phyloP scores from a whole-genome alignment of 1,139 yeast genomes.

The Scheffersomyces insectosa region DNA sequence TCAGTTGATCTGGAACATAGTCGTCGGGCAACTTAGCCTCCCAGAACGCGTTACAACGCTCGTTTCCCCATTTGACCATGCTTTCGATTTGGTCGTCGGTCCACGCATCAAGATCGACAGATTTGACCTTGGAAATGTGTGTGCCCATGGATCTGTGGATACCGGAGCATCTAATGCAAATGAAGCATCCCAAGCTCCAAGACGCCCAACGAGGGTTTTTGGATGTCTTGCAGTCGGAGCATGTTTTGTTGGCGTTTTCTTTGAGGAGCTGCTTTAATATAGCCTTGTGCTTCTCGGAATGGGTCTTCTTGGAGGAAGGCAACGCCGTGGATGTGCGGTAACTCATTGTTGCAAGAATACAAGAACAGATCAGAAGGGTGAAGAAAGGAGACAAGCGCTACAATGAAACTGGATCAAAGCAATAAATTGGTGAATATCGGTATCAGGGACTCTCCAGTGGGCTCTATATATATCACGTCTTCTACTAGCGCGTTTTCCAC shows the following conservation, averaged over 20 bases:
- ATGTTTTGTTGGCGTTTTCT: constrained; percentile 71
- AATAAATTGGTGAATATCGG: no score
- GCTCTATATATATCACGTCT: no score
- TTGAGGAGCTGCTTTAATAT: constrained; percentile 71
- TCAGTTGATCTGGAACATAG: constrained; percentile 80
- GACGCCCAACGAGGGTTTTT: constrained; percentile 98
- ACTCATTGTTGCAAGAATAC: constrained; percentile 12
- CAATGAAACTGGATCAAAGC: no score
- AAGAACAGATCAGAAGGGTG: no score
- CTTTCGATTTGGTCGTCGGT: constrained; percentile 86
- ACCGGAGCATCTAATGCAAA: constrained; percentile 92
- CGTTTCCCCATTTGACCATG: constrained; percentile 87
- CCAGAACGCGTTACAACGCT: constrained; percentile 75
- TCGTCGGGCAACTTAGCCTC: constrained; percentile 72
- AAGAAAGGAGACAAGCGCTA: no score
- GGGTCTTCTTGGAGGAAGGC: constrained; percentile 46
- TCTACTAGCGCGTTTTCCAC: no score
- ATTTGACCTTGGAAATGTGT: constrained; percentile 82
- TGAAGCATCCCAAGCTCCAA: constrained; percentile 90
- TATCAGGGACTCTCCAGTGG: no score
- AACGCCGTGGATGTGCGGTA: constrained; percentile 20
- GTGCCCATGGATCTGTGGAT: constrained; percentile 95
- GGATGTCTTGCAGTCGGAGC: constrained; percentile 90
- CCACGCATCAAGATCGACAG: constrained; percentile 96
- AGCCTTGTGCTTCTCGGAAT: constrained; percentile 59